Evolutionary conservation across 768 basidiomycete species (phyloP).

Genomic region (Postia placenta): DNA sequence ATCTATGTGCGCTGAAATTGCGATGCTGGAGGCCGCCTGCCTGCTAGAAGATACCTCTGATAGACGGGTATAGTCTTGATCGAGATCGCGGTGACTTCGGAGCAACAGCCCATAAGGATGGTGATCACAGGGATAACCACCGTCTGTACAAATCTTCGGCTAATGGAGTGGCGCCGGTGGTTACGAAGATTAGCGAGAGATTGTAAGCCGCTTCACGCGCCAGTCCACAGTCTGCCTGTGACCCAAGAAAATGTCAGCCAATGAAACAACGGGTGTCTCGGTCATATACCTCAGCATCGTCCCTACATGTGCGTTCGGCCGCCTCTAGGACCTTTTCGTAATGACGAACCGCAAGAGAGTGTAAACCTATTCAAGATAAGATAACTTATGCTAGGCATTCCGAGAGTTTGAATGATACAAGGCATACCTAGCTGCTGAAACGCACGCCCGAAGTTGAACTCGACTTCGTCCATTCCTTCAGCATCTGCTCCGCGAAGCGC

Average conservation of each 20-base stretch:
- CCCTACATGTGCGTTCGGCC: constrained; percentile 38
- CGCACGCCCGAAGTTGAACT: constrained; percentile 87
- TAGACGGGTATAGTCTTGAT: too few relatives aligned
- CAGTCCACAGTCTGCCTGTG: constrained; percentile 45
- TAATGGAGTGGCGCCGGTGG: constrained; percentile 66
- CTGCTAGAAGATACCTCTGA: too few relatives aligned
- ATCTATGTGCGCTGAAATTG: too few relatives aligned
- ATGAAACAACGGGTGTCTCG: neutral
- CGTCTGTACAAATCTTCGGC: constrained; percentile 66
- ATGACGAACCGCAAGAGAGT: constrained; percentile 77
- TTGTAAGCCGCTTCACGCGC: constrained; percentile 85
- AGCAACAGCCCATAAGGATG: too few relatives aligned
- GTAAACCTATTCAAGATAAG: constrained; percentile 48
- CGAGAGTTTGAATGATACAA: neutral
- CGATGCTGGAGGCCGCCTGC: too few relatives aligned
- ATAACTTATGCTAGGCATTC: neutral
- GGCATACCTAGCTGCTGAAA: constrained; percentile 90
- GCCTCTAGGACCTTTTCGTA: constrained; percentile 72
- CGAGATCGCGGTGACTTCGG: too few relatives aligned
- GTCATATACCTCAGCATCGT: constrained; percentile 26
- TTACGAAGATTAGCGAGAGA: constrained; percentile 73
- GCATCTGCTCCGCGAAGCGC: constrained; percentile 42
- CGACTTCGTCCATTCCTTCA: constrained; percentile 62
- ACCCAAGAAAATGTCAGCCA: neutral
- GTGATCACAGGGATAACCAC: constrained; percentile 77